Base-by-base conservation (phyloP, 2,329 filamentous ascomycete species). In the Alternaria atra region DNA sequence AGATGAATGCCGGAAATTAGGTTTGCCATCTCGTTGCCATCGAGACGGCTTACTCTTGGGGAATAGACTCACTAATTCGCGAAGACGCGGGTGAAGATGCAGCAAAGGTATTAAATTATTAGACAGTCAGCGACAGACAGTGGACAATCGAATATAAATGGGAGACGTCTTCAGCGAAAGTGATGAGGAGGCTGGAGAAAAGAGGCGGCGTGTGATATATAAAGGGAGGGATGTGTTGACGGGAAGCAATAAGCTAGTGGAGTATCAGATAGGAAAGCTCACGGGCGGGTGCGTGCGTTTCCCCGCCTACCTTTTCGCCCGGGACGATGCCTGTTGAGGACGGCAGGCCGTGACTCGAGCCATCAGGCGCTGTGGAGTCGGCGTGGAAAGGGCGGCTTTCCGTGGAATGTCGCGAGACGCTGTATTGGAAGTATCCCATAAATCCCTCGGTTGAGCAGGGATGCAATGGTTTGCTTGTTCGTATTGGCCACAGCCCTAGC, bases 101-200 rank as follows among this genome's bases (percentile, higher is more conserved):
- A 37, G 55, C n/a, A 10, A 55, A 29, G 20, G 63, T 61, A 66
- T 66, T 68, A 66, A n/a, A 40, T 29, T 46, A 60, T 15, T 42
- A 59, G 48, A 59, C 61, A 47, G 67, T 64, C 63, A 73, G 67
- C 68, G 72, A 73, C 60, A 72, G 70, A 67, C 62, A 39, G 58
- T 30, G 47, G 40, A 47, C 39, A 53, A 60, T 57, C 23, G 50
- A 46, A 42, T 48, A 60, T 47, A 37, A 44, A 52, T 13, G 44
- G 44, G 43, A 48, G 15, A 50, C 52, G 55, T 63, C 66, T 63
- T 63, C 65, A 77, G 69, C 74, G 74, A 78, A 64, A 63, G 75
- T 71, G 70, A 59, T 55, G 50, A 48, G 58, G 57, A 68, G 58
- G 58, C 55, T 64, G 64, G 60, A 55, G 42, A 54, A 52, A 58